phyloP scores from a whole-genome alignment of 805 yeast genomes.

The Hemisphaericaspora nanyangensis region DNA sequence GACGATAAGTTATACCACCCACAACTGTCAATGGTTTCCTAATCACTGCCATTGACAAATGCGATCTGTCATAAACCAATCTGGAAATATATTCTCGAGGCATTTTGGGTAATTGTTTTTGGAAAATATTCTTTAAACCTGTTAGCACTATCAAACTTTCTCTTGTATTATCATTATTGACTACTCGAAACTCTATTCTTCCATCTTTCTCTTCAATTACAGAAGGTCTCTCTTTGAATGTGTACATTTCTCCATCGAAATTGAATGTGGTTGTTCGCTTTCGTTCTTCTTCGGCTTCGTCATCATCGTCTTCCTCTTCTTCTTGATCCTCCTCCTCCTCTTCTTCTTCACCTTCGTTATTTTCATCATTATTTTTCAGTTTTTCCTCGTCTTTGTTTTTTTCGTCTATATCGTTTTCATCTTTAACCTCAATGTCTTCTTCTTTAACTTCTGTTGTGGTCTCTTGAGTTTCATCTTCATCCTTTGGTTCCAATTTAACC shows the following conservation, averaged over 20 bases:
- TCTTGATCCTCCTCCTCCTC: conserved; percentile 28
- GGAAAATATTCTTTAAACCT: conserved; percentile 93
- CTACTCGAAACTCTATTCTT: conserved; percentile 91
- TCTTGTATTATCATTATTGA: conserved; percentile 84
- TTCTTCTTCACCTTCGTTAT: conserved; percentile 19
- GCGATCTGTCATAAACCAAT: conserved; percentile 90
- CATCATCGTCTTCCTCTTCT: conserved; percentile 43
- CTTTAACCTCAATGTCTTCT: conserved; percentile 6
- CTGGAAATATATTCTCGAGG: conserved; percentile 95
- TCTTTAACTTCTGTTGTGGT: conserved; percentile 15
- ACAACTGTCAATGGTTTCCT: conserved; percentile 92
- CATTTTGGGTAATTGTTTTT: conserved; percentile 97
- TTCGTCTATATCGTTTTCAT: conserved; percentile 21
- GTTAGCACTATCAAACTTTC: conserved; percentile 91
- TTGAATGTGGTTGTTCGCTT: conserved; percentile 47
- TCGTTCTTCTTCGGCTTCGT: conserved; percentile 40
- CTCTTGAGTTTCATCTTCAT: conserved; percentile 20
- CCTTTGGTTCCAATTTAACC: conserved; percentile 16
- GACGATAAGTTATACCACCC: conserved; percentile 96
- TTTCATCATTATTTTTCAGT: conserved; percentile 10
- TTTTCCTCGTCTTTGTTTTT: conserved; percentile 18
- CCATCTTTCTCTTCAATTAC: conserved; percentile 93
- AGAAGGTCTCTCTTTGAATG: conserved; percentile 89
- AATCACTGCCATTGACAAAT: conserved; percentile 93
- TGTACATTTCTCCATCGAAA: conserved; percentile 75